phyloP scores from a whole-genome alignment of 805 yeast species.

The Candida hungchunana region DNA sequence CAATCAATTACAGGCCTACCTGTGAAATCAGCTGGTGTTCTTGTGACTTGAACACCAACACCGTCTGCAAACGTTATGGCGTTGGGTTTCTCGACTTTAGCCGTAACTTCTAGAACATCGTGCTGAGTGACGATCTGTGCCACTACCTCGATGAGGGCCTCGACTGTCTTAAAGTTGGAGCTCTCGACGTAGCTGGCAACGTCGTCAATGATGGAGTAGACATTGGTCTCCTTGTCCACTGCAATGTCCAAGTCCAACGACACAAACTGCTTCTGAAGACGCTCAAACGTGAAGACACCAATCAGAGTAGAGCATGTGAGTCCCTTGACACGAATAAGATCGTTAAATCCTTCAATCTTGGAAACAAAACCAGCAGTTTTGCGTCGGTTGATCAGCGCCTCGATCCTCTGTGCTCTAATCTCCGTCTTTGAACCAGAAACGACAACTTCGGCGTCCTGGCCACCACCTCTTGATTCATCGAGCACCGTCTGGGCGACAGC shows the following conservation, averaged over 20 bases:
- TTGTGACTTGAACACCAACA: slow-evolving; percentile 76
- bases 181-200: slow-evolving; percentile 61
- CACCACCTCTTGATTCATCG: slow-evolving; percentile 43
- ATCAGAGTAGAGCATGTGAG: slow-evolving; percentile 69
- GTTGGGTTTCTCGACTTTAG: slow-evolving; percentile 77
- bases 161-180: slow-evolving; percentile 88
- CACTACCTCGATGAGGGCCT: slow-evolving; percentile 77
- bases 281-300: slow-evolving; percentile 90
- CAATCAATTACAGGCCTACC: slow-evolving; percentile 17
- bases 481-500: slow-evolving; percentile 42
- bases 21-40: slow-evolving; percentile 42
- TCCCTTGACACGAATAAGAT: slow-evolving; percentile 39
- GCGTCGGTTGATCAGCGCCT: slow-evolving; percentile 36
- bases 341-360: slow-evolving; percentile 12
- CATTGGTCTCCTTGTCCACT: slow-evolving; percentile 30
- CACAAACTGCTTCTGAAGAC: slow-evolving; percentile 76
- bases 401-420: slow-evolving; percentile 51
- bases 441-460: slow-evolving; percentile 37
- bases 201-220: slow-evolving; percentile 42
- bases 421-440: slow-evolving; percentile 50
- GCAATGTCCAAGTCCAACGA: slow-evolving; percentile 42
- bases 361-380: slow-evolving; percentile 15
- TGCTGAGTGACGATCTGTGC: slow-evolving; percentile 49
- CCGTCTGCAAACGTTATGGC: slow-evolving; percentile 85
- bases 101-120: slow-evolving; percentile 39